Base-by-base conservation (phyloP, 2,329 filamentous ascomycete species). In the Tolypocladium tropicale region DNA sequence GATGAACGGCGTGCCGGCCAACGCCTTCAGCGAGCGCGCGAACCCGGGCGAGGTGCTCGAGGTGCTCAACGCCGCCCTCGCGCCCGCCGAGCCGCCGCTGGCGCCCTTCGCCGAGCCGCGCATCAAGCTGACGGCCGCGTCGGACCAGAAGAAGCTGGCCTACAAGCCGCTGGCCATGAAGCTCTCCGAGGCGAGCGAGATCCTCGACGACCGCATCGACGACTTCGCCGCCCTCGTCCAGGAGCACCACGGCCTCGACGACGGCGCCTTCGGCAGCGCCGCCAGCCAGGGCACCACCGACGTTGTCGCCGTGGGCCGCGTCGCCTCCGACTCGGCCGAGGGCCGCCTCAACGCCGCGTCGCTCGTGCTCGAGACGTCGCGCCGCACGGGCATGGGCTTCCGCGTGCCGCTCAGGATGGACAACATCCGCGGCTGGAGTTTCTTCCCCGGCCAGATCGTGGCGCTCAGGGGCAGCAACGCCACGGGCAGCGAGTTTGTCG, bases 141-240 rank as follows among this genome's bases (percentile, higher is more conserved):
- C 90, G 1, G 93, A 97, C 68, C 81, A 90, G 65, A 91, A 92
- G 69, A 96, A 96, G 69, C 86, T 96, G 62, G 84, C 78, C 1
- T 99, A 97, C 73, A 94, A 92, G 67, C 89, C 91, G 2, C 86
- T 97, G 78, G 88, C 90, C 2, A 96, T 97, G 91, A 95, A 96
- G 66, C 78, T 94, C 7, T 92, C 90, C 6, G 92, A 96, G 68
- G 85, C 90, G 0, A 95, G 93, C 5, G 92, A 96, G 70, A 89
- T 96, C 49, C 80, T 97, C 9, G 94, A 99, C 72, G 93, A 97
- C 71, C 82, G 91, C 63, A 96, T 99, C 74, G 91, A 97, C 64
- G 90, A 92, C 60, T 96, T 96, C 65, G 79, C 84, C 57, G 74
- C 77, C n/a, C 71, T 91, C 2, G 78, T 95, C 6, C 85, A 89